Conservation (phyloP, 805 yeast species). For the Isabelozyma pseudorhagii region DNA sequence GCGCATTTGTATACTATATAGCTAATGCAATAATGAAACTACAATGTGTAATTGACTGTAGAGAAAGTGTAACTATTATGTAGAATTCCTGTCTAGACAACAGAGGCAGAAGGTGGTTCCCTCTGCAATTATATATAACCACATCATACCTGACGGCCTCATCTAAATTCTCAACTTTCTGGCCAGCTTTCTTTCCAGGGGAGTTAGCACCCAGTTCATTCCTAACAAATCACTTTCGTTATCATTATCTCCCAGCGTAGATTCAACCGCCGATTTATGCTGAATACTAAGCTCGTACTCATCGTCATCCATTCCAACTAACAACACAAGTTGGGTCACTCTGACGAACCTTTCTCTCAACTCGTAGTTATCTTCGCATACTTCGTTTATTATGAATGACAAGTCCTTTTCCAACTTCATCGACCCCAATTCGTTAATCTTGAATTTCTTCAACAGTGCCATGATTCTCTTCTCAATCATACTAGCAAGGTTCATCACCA, state of each 20-base stretch:
- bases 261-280: conserved; percentile 25
- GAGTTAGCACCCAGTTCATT: conserved; percentile 71
- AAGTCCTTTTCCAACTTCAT: conserved; percentile 80
- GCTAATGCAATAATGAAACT: background rate
- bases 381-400: conserved; percentile 66
- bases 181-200: conserved; percentile 66
- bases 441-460: conserved; percentile 53
- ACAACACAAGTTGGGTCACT: conserved; percentile 79
- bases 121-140: background rate
- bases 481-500: conserved; percentile 54
- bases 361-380: conserved; percentile 69
- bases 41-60: background rate
- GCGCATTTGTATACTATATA: background rate
- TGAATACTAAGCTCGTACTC: conserved; percentile 37
- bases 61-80: background rate
- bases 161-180: conserved; percentile 50
- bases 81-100: background rate
- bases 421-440: conserved; percentile 78
- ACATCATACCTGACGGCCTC: background rate
- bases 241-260: conserved; percentile 31
- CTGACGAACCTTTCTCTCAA: conserved; percentile 75
- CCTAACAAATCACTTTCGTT: conserved; percentile 27
- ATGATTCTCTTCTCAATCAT: conserved; percentile 66
- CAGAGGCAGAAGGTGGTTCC: background rate
- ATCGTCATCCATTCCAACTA: conserved; percentile 77